These are phyloP conservation scores for Suhomyces sp. DNA, from an alignment of 805 yeast species.

Conservation along the genomic window DNA sequence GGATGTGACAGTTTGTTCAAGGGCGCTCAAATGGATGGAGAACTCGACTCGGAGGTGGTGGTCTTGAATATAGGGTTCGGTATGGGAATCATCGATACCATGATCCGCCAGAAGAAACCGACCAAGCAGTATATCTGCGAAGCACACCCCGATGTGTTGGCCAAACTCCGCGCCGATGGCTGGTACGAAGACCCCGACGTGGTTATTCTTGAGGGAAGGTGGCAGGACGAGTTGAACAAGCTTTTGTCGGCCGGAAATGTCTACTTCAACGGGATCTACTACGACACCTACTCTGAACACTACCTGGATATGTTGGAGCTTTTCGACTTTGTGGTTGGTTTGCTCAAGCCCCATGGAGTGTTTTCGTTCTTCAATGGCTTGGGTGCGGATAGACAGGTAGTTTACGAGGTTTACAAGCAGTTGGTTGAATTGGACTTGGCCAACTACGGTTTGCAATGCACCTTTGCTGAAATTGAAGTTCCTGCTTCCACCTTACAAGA, in stretches of 20 bases:
- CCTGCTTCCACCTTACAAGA: slow-evolving; percentile 33
- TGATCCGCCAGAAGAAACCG: slow-evolving; percentile 53
- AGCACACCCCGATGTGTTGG: slow-evolving; percentile 89
- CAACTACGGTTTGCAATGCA: slow-evolving; percentile 71
- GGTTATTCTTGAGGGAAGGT: slow-evolving; percentile 76
- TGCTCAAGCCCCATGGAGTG: slow-evolving; percentile 75
- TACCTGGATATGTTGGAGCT: slow-evolving; percentile 84
- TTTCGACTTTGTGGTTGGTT: slow-evolving; percentile 77
- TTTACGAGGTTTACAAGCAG: slow-evolving; percentile 70
- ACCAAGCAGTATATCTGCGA: slow-evolving; percentile 83
- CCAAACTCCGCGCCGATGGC: slow-evolving; percentile 65
- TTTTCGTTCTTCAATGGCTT: slow-evolving; percentile 90
- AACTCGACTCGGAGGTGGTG: slow-evolving; percentile 37
- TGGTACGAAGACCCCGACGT: slow-evolving; percentile 80
- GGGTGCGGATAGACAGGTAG: slow-evolving; percentile 43
- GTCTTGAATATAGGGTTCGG: slow-evolving; percentile 92
- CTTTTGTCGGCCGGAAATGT: slow-evolving; percentile 61
- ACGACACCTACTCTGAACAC: slow-evolving; percentile 92
- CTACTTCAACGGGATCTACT: slow-evolving; percentile 86
- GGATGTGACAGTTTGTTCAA: slow-evolving; percentile 75
- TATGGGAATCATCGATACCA: slow-evolving; percentile 89
- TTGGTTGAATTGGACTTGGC: slow-evolving; percentile 76
- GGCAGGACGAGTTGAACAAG: slow-evolving; percentile 80
- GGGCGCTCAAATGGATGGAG: slow-evolving; percentile 31
- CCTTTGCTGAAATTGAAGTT: slow-evolving; percentile 49